Evolutionary conservation across 192 early-diverging fungal species (phyloP).

Genomic region (Neocallimastix lanati): DNA sequence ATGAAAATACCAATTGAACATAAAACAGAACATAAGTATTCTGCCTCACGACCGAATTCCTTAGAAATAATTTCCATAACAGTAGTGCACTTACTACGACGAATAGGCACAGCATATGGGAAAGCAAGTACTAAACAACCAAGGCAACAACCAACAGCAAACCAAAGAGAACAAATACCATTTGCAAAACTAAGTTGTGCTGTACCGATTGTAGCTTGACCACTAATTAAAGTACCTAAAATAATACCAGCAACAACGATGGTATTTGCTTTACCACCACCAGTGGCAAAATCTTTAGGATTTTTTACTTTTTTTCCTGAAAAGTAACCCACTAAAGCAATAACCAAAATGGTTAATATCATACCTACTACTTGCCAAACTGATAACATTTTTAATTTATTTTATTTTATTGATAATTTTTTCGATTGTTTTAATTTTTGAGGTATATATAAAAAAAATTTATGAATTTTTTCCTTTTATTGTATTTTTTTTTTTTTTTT

Average conservation of each 20-base stretch:
- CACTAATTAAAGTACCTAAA: neutral
- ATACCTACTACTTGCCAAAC: neutral
- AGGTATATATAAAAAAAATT: too few species aligned
- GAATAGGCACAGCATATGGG: neutral
- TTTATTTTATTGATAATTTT: too few species aligned
- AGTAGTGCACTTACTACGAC: neutral
- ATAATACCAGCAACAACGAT: neutral
- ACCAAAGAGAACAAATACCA: neutral
- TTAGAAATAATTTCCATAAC: neutral
- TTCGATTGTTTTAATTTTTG: too few species aligned
- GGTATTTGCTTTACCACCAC: neutral
- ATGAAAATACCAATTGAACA: neutral
- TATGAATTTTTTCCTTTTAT: too few species aligned
- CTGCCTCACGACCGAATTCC: neutral
- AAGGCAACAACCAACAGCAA: neutral
- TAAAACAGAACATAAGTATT: neutral
- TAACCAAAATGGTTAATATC: neutral
- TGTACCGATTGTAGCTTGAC: neutral
- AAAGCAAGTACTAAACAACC: neutral
- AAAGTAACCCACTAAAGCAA: neutral
- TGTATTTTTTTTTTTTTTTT: too few species aligned
- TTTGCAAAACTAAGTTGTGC: neutral
- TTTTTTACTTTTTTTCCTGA: neutral
- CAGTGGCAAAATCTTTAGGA: neutral
- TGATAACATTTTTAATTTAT: neutral